A percentile compares a stretch with the other conserved stretches of the same genome.
Conservation (phyloP, 2,329 filamentous ascomycete genomes). For the Plectosphaerella sp. region DNA sequence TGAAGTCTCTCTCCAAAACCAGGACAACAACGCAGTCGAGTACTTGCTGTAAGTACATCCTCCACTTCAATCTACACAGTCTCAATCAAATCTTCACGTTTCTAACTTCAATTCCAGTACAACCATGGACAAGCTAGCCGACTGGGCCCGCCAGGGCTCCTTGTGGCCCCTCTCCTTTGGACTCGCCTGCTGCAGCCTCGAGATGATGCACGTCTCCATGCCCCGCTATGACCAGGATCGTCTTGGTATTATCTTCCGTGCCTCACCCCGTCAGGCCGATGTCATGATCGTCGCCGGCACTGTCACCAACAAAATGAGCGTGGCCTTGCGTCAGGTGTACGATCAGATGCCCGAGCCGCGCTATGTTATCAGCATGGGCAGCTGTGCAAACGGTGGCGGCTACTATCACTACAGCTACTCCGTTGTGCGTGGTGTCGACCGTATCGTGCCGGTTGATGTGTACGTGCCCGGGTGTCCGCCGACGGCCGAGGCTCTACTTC, state of each 20-base stretch:
- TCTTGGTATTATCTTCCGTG: slow-evolving; percentile 63
- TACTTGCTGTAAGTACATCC: slow-evolving; percentile 12
- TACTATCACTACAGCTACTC: slow-evolving; percentile 73
- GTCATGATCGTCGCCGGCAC: slow-evolving; percentile 66
- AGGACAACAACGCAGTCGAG: slow-evolving; percentile 6
- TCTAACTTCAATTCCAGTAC: slow-evolving; percentile 29
- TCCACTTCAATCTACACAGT: neutral
- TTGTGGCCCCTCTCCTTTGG: slow-evolving; percentile 58
- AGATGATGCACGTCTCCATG: slow-evolving; percentile 62
- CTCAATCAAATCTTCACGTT: neutral
- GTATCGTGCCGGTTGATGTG: slow-evolving; percentile 63
- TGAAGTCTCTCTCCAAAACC: neutral
- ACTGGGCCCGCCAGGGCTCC: slow-evolving; percentile 55
- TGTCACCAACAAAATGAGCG: slow-evolving; percentile 65
- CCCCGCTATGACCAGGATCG: slow-evolving; percentile 61
- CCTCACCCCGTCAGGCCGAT: slow-evolving; percentile 59
- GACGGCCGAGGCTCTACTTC: slow-evolving; percentile 42
- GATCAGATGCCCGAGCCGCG: slow-evolving; percentile 65
- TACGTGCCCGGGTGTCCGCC: slow-evolving; percentile 62
- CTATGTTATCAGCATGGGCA: slow-evolving; percentile 65
- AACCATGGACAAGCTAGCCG: slow-evolving; percentile 47
- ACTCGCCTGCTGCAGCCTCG: slow-evolving; percentile 58
- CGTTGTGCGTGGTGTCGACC: slow-evolving; percentile 60
- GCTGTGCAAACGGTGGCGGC: slow-evolving; percentile 66
- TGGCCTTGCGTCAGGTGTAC: slow-evolving; percentile 59